Evolutionary conservation across 164 flowering plant species (phyloP), one percentile per base, ranked within the genome.

Genomic region (Stephania yunnanensis): DNA sequence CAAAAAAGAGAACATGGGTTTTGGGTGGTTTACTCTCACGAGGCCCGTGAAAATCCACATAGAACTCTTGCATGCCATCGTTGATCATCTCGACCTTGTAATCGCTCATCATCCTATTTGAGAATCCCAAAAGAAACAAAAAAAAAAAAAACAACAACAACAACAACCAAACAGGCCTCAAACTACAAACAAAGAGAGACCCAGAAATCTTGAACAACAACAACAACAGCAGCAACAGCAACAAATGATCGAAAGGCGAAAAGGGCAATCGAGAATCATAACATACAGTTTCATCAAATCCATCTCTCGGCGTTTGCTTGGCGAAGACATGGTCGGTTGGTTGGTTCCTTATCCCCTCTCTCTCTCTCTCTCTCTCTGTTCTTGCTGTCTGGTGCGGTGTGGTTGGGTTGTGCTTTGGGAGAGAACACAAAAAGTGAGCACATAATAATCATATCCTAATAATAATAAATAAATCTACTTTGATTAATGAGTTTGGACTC

Each of bases 11-110:
- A n/a, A 30, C 44, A 74, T 10, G 46, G 81, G 81, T 50, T 50
- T 61, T 31, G 12, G 83, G 79, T 78, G 78, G 81, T 78, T 85
- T 88, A 94, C 98, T 91, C 29, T 91, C 98, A 80, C 76, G 89
- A 61, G 98, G 98, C 73, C 98, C 98, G 87, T 89, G 85, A 79
- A 94, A 94, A 71, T 90, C 85, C 67, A 94, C 98, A 88, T 81
- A 89, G 81, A 94, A 94, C 82, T 94, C 95, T 73, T 91, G 97
- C 92, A 92, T 89, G 83, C 93, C 92, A 82, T 94, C 98, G 74
- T 94, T 92, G 82, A 94, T 86, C 96, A 86, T 94, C 85, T 94
- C 98, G 82, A 94, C 98, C 73, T 82, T 53, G 78, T 79, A 82
- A 68, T 82, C 84, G 44, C 82, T 79, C 80, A 82, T 82, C 84